Conservation (phyloP, 2,329 filamentous ascomycete species). For the Cucurbitaria berberidis region DNA sequence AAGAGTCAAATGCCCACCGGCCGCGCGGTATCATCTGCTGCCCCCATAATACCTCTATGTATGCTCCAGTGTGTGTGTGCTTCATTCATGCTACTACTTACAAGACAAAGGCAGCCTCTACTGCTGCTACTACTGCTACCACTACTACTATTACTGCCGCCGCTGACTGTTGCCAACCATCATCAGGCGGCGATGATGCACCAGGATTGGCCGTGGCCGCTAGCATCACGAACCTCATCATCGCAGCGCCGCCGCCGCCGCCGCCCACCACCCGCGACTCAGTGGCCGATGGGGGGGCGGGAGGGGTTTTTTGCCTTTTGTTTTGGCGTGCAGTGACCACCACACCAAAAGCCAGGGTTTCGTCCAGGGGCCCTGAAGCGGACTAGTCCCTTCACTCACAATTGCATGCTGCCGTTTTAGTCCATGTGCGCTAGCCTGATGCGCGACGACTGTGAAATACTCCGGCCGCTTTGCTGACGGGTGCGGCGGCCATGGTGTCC, state of each 20-base stretch:
- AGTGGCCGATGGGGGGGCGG: slow-evolving; percentile 32
- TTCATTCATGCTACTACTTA: too few relatives aligned
- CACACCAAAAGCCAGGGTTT: slow-evolving; percentile 16
- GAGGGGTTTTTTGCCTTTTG: slow-evolving; percentile 34
- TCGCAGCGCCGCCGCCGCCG: slow-evolving; percentile 21
- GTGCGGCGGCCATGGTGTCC: slow-evolving; percentile 22
- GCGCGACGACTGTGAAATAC: slow-evolving; percentile 24
- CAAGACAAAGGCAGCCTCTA: slow-evolving; percentile 18
- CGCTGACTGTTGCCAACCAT: slow-evolving; percentile 22
- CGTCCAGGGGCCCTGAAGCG: slow-evolving; percentile 10
- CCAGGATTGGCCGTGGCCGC: slow-evolving; percentile 21
- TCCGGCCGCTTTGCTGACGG: slow-evolving; percentile 22
- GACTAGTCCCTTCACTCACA: slow-evolving; percentile 26
- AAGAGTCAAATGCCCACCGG: slow-evolving; percentile 18
- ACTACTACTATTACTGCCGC: too few relatives aligned
- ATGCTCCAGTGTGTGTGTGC: too few relatives aligned
- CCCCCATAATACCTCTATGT: too few relatives aligned
- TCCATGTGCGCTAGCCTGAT: slow-evolving; percentile 24
- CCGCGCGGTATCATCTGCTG: slow-evolving; percentile 16
- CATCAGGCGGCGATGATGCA: slow-evolving; percentile 15
- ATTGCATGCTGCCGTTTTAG: slow-evolving; percentile 34
- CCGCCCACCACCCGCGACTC: too few relatives aligned
- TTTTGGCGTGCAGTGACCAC: slow-evolving; percentile 34
- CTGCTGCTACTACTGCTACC: too few relatives aligned
- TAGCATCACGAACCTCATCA: slow-evolving; percentile 24